Evolutionary conservation across 2,329 filamentous ascomycete species (phyloP), one percentile per base, ranked within the genome.

Genomic region (Calonectria pseudoturangicola): DNA sequence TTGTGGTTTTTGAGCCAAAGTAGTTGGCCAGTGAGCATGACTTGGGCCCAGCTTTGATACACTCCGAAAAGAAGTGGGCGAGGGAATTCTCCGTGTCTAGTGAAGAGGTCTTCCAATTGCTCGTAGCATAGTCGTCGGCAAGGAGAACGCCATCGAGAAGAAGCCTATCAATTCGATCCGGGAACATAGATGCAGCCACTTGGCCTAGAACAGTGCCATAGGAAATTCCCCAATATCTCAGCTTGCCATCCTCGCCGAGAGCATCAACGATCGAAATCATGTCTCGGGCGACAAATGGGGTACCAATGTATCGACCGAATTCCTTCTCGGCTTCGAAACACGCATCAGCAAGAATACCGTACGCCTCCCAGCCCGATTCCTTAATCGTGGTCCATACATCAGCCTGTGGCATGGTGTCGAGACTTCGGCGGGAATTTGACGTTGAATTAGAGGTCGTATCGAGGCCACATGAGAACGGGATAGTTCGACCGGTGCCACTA

Each of bases 221-320:
- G 0, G 77, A 79, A 3, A 18, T 4, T 2, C 84, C 84, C 79
- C 79, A 85, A 66, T 81, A 85, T 50, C 82, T 75, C 9, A 85
- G 66, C 62, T 80, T 33, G 12, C 81, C 78, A 25, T 84, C 83
- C 43, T 83, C 81, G 1, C 73, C 80, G 1, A 85, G 77, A 13
- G 81, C 81, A 68, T 86, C 84, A 1, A 84, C 83, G 18, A 85
- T 82, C 7, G 76, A 63, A 65, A 86, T 82, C 77, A 86, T 80
- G 66, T 86, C 85, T 27, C 85, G 78, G 16, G 83, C 85, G 1
- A 81, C 80, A 58, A 83, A 84, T 3, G 81, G 71, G 0, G 82
- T 84, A 15, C 81, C 80, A 8, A 85, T 64, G 3, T 81, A 72
- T 1, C 76, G 78, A 0, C 79, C 83, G 2, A n/a, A 66, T 0